Percentiles rank a stretch among this genome's conserved stretches.
Evolutionary conservation across 2,329 filamentous ascomycete genomes (phyloP).

Genomic region (Colletotrichum sp.): DNA sequence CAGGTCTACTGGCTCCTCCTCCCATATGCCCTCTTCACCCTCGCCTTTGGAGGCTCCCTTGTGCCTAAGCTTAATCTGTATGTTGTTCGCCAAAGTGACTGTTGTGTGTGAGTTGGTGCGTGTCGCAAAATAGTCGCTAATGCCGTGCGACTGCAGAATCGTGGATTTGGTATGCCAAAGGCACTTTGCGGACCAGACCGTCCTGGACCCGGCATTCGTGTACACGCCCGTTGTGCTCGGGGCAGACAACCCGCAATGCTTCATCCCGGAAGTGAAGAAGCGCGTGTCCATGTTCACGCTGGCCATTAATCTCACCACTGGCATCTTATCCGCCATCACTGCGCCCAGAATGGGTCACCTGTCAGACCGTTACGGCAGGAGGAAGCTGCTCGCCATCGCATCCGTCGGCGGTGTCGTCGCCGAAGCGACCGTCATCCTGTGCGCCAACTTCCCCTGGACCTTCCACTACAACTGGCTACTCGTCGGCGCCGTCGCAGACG

Average conservation of each 20-base stretch:
- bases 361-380: conserved; percentile 87
- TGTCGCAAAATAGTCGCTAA: neutral
- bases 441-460: conserved; percentile 74
- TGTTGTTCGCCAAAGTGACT: conserved; percentile 26
- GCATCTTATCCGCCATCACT: conserved; percentile 78
- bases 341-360: conserved; percentile 84
- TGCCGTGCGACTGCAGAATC: conserved; percentile 52
- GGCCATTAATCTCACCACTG: conserved; percentile 74
- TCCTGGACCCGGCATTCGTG: conserved; percentile 61
- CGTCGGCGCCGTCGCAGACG: conserved; percentile 78
- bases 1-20: conserved; percentile 84
- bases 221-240: conserved; percentile 71
- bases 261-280: conserved; percentile 77
- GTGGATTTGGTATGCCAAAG: conserved; percentile 82
- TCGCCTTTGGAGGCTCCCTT: conserved; percentile 84
- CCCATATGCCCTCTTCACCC: conserved; percentile 80
- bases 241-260: conserved; percentile 79
- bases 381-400: conserved; percentile 73
- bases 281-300: conserved; percentile 80
- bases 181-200: conserved; percentile 75
- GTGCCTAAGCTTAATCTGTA: conserved; percentile 86
- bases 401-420: conserved; percentile 75
- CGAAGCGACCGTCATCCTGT: conserved; percentile 80
- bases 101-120: neutral
- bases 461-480: conserved; percentile 82